Conservation (phyloP, 2,329 filamentous ascomycete genomes). For the Colletotrichum sp. region DNA sequence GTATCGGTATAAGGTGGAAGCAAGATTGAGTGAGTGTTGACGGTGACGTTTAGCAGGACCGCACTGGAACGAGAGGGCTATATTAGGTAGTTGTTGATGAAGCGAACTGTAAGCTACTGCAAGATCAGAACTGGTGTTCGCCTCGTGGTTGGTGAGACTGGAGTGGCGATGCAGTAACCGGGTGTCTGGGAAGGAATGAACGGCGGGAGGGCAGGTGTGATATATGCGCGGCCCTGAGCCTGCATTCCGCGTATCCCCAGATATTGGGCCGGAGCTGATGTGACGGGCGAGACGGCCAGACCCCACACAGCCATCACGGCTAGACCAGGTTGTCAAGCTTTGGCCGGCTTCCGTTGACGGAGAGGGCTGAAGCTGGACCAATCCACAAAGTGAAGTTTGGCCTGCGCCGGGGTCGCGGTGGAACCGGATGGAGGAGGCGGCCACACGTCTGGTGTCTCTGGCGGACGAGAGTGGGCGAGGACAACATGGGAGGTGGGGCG, state of each 20-base stretch:
- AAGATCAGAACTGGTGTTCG: neutral
- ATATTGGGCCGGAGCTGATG: neutral
- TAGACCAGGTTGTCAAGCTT: neutral
- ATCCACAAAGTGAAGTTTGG: neutral
- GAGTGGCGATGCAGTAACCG: neutral
- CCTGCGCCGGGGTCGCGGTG: neutral
- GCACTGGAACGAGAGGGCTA: neutral
- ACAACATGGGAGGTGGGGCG: neutral
- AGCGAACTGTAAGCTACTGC: neutral
- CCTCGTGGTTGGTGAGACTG: neutral
- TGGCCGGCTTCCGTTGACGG: conserved; percentile 5
- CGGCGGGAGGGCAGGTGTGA: neutral
- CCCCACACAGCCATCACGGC: neutral
- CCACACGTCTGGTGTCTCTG: neutral
- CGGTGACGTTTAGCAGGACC: neutral
- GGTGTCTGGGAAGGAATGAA: neutral
- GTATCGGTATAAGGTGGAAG: neutral
- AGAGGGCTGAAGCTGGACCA: conserved; percentile 12
- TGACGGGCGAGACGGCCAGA: neutral
- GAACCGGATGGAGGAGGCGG: neutral
- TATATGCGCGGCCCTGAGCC: neutral
- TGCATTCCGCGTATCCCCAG: neutral
- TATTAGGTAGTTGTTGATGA: neutral
- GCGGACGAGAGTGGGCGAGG: neutral
- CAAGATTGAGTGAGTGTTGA: neutral